A percentile compares a stretch with the other conserved stretches of the same genome.
phyloP scores from a whole-genome alignment of 768 basidiomycete genomes.

The Amanita molliuscula region DNA sequence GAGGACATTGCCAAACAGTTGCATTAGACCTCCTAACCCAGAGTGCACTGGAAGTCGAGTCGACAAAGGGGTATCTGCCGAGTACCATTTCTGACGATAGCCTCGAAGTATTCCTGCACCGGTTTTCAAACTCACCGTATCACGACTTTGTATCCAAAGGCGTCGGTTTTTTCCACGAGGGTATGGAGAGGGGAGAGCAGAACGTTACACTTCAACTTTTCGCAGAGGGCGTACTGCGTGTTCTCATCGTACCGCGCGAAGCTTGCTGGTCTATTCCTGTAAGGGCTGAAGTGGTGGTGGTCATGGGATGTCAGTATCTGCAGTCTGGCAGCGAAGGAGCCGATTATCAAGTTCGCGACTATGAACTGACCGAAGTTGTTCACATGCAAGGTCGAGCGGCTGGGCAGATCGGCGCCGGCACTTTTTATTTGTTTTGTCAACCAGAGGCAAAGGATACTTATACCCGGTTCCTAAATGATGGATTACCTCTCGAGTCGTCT shows the following conservation, averaged over 20 bases:
- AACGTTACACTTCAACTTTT: constrained; percentile 72
- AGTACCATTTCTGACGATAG: constrained; percentile 35
- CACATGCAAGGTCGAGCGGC: constrained; percentile 90
- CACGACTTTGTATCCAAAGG: constrained; percentile 74
- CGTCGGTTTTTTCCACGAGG: constrained; percentile 80
- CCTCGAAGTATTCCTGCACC: constrained; percentile 47
- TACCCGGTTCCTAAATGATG: constrained; percentile 76
- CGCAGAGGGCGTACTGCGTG: constrained; percentile 66
- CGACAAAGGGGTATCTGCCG: constrained; percentile 58
- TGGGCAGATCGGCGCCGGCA: constrained; percentile 45
- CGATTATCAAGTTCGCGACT: constrained; percentile 70
- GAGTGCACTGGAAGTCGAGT: constrained; percentile 66
- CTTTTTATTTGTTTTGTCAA: constrained; percentile 85
- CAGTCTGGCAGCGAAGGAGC: constrained; percentile 32
- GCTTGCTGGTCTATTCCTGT: constrained; percentile 87
- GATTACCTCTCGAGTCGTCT: constrained; percentile 81
- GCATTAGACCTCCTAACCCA: constrained; percentile 84
- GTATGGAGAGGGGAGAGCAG: constrained; percentile 56
- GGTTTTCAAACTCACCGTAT: constrained; percentile 53
- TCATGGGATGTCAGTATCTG: constrained; percentile 89
- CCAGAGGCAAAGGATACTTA: constrained; percentile 76
- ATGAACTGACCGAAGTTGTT: constrained; percentile 70
- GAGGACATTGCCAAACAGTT: constrained; percentile 58
- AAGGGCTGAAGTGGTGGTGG: constrained; percentile 69
- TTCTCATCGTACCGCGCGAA: constrained; percentile 76